Evolutionary conservation across 805 yeast genomes (phyloP).

Genomic region (Debaryomyces castellii): DNA sequence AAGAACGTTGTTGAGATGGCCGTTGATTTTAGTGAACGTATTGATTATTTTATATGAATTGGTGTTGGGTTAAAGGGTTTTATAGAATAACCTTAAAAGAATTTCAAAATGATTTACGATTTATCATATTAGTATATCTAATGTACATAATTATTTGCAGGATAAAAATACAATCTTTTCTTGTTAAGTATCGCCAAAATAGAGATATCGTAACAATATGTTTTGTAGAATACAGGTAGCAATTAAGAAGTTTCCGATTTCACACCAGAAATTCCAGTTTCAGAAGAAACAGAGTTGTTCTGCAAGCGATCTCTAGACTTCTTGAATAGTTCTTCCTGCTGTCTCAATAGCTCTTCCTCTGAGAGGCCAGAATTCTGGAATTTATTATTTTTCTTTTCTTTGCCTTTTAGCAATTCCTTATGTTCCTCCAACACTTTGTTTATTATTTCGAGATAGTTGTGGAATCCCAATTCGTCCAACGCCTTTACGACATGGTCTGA

Average conservation of each 20-base stretch:
- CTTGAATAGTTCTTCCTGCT: slow-evolving; percentile 90
- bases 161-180: slow-evolving; percentile 1
- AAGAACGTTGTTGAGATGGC: slow-evolving; percentile 72
- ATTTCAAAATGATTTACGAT: slow-evolving; percentile 1
- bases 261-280: slow-evolving; percentile 8
- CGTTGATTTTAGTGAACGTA: slow-evolving; percentile 66
- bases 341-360: slow-evolving; percentile 87
- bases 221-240: slow-evolving; percentile 1
- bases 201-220: neutral
- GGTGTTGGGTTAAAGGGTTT: slow-evolving; percentile 50
- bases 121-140: slow-evolving; percentile 8
- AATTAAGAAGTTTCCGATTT: slow-evolving; percentile 10
- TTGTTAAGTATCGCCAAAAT: neutral
- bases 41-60: slow-evolving; percentile 70
- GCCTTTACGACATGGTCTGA: slow-evolving; percentile 95
- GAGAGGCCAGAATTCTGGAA: slow-evolving; percentile 88
- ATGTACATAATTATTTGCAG: slow-evolving; percentile 9
- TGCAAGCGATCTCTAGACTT: slow-evolving; percentile 68
- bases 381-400: slow-evolving; percentile 89
- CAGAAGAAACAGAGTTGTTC: slow-evolving; percentile 14
- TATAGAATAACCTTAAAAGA: neutral
- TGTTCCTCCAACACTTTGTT: slow-evolving; percentile 81
- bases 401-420: slow-evolving; percentile 81
- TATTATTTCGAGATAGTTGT: slow-evolving; percentile 78
- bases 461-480: slow-evolving; percentile 80